These are phyloP conservation scores for Leonotis leonurus DNA, from an alignment of 257 asterid species.

Conservation along the genomic window DNA sequence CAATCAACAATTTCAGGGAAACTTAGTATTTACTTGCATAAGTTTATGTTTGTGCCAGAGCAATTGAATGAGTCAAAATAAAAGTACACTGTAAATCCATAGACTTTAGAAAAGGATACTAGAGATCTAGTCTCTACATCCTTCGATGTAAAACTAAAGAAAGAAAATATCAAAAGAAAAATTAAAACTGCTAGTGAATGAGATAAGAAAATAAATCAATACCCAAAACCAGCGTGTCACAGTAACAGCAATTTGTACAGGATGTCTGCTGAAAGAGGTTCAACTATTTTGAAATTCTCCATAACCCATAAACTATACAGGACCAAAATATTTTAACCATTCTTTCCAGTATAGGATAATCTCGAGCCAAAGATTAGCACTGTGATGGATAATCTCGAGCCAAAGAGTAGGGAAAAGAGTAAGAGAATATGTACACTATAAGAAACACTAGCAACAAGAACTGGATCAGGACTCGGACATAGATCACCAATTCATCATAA, in stretches of 20 bases:
- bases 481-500: background rate
- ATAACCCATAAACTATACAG: background rate
- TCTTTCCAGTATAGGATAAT: background rate
- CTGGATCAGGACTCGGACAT: background rate
- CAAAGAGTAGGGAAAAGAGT: background rate
- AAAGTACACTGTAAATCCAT: background rate
- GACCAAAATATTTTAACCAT: background rate
- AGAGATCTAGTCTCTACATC: slow-evolving; percentile 5
- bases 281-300: background rate
- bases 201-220: slow-evolving; percentile 1
- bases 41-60: background rate
- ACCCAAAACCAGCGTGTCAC: background rate
- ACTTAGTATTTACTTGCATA: background rate
- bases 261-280: background rate
- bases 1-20: background rate
- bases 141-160: background rate
- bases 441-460: background rate
- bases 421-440: background rate
- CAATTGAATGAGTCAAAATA: slow-evolving; percentile 1
- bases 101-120: background rate
- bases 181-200: background rate
- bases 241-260: background rate
- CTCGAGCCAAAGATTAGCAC: slow-evolving; percentile 1
- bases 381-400: background rate
- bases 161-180: background rate